Evolutionary conservation across 164 flowering plant species (phyloP), one percentile per base, ranked within the genome.

Genomic region (Cinnamomum chago): DNA sequence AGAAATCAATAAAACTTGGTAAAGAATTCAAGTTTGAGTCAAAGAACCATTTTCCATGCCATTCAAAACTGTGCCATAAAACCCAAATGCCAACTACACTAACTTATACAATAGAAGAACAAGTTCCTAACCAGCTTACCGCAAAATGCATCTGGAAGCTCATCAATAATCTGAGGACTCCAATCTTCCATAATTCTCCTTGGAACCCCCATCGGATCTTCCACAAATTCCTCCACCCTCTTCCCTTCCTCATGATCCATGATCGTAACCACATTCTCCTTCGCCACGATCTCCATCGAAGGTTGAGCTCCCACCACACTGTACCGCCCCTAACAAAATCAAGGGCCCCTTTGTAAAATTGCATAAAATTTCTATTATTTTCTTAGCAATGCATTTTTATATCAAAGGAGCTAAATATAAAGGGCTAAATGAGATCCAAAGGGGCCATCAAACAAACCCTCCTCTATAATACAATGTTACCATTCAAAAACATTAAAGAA

Each of bases 231-330:
- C 82, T 90, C 90, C 3, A 76, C 84, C 65, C 78, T 70, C 47
- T 62, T 20, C 58, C 95, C 90, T 65, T 76, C 73, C 15, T 71
- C 79, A 67, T 93, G 94, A 74, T 93, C 92, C 87, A 92, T 77
- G 3, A 90, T 78, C 0, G 90, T 87, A 22, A 92, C 92, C 35
- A 65, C 73, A 72, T 92, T 84, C 81, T 86, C 97, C 77, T 87
- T 88, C 0, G 92, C 97, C 64, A 93, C 83, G 30, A 93, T 80
- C 79, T 93, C 98, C 83, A 93, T 85, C 20, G 82, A 50, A 18
- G 98, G 98, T 33, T 88, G 89, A 65, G 89, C 88, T 67, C 97
- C 98, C 50, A 92, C 82, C 27, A 88, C 87, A 75, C 97, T 93
- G 67, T 86, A 93, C 1, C 97, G 86, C 17, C 95, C 98, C 97